Evolutionary conservation across 1,139 yeast genomes (phyloP), one percentile per base, ranked within the genome.

Genomic region (Yamadazyma conglobata): DNA sequence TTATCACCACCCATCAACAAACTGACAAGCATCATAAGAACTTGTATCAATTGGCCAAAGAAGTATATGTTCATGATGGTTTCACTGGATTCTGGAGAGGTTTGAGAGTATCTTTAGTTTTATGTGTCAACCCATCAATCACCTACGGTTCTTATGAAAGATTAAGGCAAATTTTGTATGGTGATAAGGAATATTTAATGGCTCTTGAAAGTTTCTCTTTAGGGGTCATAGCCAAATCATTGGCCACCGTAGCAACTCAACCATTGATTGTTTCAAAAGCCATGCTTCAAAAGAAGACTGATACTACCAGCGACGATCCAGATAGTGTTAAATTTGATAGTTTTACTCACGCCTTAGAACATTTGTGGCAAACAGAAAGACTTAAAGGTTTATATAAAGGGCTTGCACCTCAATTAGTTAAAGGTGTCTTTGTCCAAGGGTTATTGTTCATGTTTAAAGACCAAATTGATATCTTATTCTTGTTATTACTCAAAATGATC

Each of bases 401-500:
- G 5, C 53, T 86, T 27, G 75, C 79, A 6, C 95, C 95, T 5
- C 95, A 86, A 55, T 68, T 86, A 43, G 57, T 80, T 24, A 86
- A 86, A 64, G 95, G 94, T 2, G 83, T 86, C 4, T 58, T 86
- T 33, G 95, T 86, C 4, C 95, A 86, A 56, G 95, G 95, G 0
- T 66, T 86, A 40, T 66, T 87, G 47, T 83, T 87, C 49, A 83
- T 83, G 81, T 82, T 81, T 56, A 83, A 80, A 56, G 94, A 84
- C 46, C 88, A 77, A 52, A 55, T 77, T 33, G 72, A 77, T 53
- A 38, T 70, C 35, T 42, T 67, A 11, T 70, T 72, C 37, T 50
- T 70, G 11, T 43, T 52, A 23, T 54, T 72, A 42, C 56, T 72
- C 46, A 48, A 52, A 32, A 38, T 60, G 24, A 27, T 65, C 23